phyloP scores from a whole-genome alignment of 805 yeast species.

The Ogataea nonfermentans region DNA sequence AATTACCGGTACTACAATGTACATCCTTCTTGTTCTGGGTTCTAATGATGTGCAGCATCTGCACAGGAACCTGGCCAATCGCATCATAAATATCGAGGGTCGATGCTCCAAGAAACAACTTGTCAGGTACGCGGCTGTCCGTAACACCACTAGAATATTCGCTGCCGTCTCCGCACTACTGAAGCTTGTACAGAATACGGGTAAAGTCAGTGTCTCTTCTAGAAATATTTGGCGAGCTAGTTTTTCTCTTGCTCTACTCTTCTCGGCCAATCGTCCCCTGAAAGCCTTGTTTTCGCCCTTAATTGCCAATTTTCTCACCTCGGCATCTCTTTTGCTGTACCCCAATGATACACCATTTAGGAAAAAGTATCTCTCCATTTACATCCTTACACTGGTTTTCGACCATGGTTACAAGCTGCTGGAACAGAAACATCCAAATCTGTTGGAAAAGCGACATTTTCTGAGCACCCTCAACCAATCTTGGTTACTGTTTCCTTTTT shows the following conservation, averaged over 20 bases:
- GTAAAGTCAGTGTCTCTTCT: neutral
- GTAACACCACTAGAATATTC: conserved; percentile 10
- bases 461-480: conserved; percentile 14
- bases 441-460: conserved; percentile 7
- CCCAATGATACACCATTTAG: conserved; percentile 16
- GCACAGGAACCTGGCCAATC: neutral
- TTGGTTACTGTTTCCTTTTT: conserved; percentile 23
- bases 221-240: neutral
- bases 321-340: conserved; percentile 14
- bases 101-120: neutral
- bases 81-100: conserved; percentile 6
- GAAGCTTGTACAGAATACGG: neutral
- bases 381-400: conserved; percentile 13
- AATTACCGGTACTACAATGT: neutral
- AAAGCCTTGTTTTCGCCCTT: neutral
- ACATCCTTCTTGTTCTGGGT: conserved; percentile 7
- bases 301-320: conserved; percentile 14
- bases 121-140: conserved; percentile 3
- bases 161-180: neutral
- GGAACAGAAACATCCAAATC: conserved; percentile 12
- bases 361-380: conserved; percentile 21
- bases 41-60: conserved; percentile 6
- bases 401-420: conserved; percentile 22
- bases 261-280: conserved; percentile 18
- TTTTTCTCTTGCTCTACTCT: conserved; percentile 11